Percentiles rank a stretch among this genome's conserved stretches.
Conservation (phyloP, 2,329 filamentous ascomycete species). For the Diaporthe aspalathi region DNA sequence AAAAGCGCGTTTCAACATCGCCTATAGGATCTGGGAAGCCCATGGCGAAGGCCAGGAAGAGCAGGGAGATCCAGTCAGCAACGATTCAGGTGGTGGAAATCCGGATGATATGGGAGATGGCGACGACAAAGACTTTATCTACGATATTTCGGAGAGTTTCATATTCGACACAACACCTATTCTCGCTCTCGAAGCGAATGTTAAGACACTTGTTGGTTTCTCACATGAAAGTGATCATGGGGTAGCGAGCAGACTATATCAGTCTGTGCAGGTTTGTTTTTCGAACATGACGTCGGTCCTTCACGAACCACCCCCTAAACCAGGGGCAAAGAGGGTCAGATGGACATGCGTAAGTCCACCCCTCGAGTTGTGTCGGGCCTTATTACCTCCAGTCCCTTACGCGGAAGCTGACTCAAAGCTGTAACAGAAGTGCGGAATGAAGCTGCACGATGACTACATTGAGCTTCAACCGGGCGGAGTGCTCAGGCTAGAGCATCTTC, state of each 20-base stretch:
- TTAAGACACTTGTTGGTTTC: neutral
- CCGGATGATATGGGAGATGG: neutral
- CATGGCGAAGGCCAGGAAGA: neutral
- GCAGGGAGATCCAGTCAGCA: neutral
- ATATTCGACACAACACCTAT: constrained; percentile 31
- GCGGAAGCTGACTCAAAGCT: neutral
- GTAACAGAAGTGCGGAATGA: constrained; percentile 20
- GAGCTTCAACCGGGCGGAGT: constrained; percentile 27
- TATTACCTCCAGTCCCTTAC: neutral
- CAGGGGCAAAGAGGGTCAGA: neutral
- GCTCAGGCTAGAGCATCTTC: neutral
- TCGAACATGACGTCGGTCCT: neutral
- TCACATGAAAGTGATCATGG: neutral
- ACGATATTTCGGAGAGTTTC: constrained; percentile 15
- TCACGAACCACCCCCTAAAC: neutral
- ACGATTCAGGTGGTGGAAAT: no score
- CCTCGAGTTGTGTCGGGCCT: no score
- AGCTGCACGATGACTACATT: constrained; percentile 30
- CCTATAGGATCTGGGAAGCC: constrained; percentile 15
- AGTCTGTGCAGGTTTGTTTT: neutral
- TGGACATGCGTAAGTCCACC: constrained; percentile 34
- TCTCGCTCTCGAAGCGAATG: neutral
- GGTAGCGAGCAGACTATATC: neutral
- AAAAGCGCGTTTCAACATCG: neutral
- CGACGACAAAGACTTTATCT: neutral